Evolutionary conservation across 176 grass and related monocot species (phyloP).

Genomic region (Echinochloa phyllopogon): DNA sequence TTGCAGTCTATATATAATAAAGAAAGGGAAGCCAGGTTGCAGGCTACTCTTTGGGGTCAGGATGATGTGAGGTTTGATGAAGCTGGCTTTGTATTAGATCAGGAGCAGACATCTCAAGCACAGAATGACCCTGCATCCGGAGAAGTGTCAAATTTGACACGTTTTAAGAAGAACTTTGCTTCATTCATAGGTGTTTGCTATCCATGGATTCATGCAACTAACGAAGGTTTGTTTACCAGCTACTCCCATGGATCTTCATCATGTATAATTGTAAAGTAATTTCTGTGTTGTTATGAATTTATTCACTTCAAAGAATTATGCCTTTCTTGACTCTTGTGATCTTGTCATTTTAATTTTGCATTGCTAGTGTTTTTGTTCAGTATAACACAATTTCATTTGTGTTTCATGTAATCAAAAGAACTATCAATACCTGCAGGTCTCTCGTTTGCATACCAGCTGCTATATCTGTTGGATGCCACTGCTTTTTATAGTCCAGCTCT

Average conservation of each 20-base stretch:
- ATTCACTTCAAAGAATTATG: constrained; percentile 22
- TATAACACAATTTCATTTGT: not conserved
- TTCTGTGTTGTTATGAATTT: constrained; percentile 13
- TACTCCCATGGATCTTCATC: constrained; percentile 12
- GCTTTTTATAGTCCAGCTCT: constrained; percentile 81
- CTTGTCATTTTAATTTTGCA: not conserved
- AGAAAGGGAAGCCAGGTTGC: constrained; percentile 98
- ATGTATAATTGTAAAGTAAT: constrained; percentile 20
- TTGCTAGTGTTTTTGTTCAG: not conserved
- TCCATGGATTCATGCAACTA: constrained; percentile 98
- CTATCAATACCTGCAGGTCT: constrained; percentile 50
- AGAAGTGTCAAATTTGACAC: constrained; percentile 60
- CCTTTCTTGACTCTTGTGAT: constrained; percentile 13
- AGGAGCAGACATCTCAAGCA: constrained; percentile 65
- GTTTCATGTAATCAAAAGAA: constrained; percentile 34
- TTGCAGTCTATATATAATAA: constrained; percentile 88
- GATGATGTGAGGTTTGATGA: constrained; percentile 78
- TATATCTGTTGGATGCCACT: constrained; percentile 96
- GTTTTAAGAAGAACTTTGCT: constrained; percentile 74
- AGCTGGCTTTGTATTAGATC: constrained; percentile 71
- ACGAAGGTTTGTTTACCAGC: constrained; percentile 66
- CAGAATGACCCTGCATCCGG: constrained; percentile 43
- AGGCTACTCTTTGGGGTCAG: constrained; percentile 93
- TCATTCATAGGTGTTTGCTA: constrained; percentile 84
- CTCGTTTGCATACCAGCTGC: constrained; percentile 90